Base-by-base conservation (phyloP, 2,329 filamentous ascomycete species). In the Leptographium radiaticola region DNA sequence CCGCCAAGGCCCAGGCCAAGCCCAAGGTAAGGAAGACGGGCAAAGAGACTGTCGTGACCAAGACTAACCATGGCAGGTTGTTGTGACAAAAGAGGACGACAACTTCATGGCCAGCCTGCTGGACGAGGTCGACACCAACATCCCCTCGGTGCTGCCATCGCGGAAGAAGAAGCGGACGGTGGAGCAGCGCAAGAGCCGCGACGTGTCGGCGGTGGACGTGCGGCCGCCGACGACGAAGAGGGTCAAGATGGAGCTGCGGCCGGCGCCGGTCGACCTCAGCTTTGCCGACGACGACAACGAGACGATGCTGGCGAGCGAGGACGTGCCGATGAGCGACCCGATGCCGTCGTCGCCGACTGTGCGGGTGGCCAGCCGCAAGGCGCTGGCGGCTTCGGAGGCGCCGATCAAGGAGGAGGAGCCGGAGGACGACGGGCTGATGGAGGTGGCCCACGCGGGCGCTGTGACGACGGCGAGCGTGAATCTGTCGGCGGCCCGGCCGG, bases 21-120 rank as follows among this genome's bases (percentile, higher is more conserved):
- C 76, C 86, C 18, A 97, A 95, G 78, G 89, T 90, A n/a, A 6
- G 33, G 33, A 11, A 34, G 7, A 11, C 33, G 7, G 33, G 33
- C 33, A 11, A 34, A 6, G 6, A 34, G 33, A 34, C 11, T 11
- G 33, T 11, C 7, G 33, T 34, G 34, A 15, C 36, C 8, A 42
- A 51, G 51, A n/a, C 60, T 65, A 13, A 60, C 46, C 7, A 13
- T 33, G 30, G 42, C 18, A 89, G 87, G 79, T 81, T 45, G 73
- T 82, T 57, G 87, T 86, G 62, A 94, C 88, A 6, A 85, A 90
- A 61, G 91, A 88, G 60, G 91, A 97, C 63, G 86, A 89, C 55
- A 85, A 86, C 54, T 98, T 97, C 69, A 80, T 98, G 69, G 80
- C 82, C 18, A 82, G 84, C 63, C 76, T 98, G 2, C 79, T 98